These are phyloP conservation scores for Castanopsis chinensis DNA, from an alignment of 306 rosid genomes.

Conservation along the genomic window DNA sequence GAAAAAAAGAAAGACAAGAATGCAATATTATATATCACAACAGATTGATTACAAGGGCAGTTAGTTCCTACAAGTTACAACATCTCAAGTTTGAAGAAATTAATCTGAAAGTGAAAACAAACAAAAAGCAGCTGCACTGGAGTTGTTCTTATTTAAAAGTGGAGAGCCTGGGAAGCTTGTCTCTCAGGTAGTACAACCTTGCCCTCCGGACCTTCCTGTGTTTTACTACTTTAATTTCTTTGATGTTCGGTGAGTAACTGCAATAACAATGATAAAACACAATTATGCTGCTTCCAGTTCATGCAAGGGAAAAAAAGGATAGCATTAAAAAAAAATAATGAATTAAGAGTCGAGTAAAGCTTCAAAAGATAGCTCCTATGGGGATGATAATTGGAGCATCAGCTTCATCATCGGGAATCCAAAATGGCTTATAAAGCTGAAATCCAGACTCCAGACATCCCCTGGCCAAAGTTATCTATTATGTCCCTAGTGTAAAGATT, in stretches of 20 bases:
- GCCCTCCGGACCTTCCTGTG: constrained; percentile 97
- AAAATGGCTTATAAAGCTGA: background rate
- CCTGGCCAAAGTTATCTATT: background rate
- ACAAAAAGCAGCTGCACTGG: constrained; percentile 1
- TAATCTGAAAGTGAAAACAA: constrained; percentile 23
- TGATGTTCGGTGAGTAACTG: constrained; percentile 95
- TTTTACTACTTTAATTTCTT: constrained; percentile 70
- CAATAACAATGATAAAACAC: constrained; percentile 19
- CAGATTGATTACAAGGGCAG: constrained; percentile 17
- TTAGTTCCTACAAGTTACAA: constrained; percentile 18
- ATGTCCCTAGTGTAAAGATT: background rate
- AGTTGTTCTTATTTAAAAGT: constrained; percentile 68
- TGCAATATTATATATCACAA: constrained; percentile 29
- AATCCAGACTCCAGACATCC: background rate
- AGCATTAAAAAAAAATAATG: background rate
- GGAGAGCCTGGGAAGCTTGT: constrained; percentile 95
- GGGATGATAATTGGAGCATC: background rate
- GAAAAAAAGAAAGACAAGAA: constrained; percentile 13
- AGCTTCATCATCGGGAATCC: background rate
- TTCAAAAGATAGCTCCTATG: background rate
- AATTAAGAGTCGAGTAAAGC: background rate
- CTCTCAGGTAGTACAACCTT: constrained; percentile 77
- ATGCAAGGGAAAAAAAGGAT: background rate
- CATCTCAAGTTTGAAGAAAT: constrained; percentile 24
- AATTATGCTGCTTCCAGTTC: background rate